phyloP scores from a whole-genome alignment of 176 grass and related monocot species.

The Cenchrus americanus region DNA sequence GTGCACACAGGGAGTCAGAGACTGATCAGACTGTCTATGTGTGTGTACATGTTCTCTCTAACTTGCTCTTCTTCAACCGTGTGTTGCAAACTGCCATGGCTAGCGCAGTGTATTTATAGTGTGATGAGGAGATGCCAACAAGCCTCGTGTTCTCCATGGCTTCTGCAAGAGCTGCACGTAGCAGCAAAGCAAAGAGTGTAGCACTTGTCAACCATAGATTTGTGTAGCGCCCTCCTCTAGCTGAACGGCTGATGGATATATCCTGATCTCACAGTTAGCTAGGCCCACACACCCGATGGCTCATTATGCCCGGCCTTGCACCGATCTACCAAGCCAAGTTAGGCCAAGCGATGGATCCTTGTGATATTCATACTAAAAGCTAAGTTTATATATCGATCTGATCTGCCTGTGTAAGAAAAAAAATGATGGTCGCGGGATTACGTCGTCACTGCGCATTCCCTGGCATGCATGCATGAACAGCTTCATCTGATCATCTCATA shows the following conservation, averaged over 20 bases:
- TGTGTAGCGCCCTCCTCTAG: not conserved
- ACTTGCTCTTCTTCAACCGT: not conserved
- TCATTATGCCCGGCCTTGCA: constrained; percentile 8
- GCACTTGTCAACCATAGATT: constrained; percentile 11
- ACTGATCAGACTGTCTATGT: not conserved
- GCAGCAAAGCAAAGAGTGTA: constrained; percentile 17
- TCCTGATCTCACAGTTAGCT: not conserved
- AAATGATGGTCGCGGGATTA: not conserved
- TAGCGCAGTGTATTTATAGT: constrained; percentile 45
- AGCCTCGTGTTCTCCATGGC: not conserved
- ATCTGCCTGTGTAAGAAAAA: not conserved
- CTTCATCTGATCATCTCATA: no score
- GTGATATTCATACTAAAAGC: not conserved
- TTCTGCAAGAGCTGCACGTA: not conserved
- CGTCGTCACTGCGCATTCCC: not conserved
- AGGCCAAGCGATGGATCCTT: constrained; percentile 14
- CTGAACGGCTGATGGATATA: not conserved
- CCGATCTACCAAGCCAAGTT: not conserved
- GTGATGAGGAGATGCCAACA: not conserved
- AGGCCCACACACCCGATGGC: not conserved
- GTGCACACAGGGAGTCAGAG: not conserved
- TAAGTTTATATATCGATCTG: not conserved
- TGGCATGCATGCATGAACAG: not conserved
- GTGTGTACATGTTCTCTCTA: not conserved
- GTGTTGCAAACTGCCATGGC: constrained; percentile 23